Conservation (phyloP, 2,329 filamentous ascomycete species). For the Fusarium begoniae region DNA sequence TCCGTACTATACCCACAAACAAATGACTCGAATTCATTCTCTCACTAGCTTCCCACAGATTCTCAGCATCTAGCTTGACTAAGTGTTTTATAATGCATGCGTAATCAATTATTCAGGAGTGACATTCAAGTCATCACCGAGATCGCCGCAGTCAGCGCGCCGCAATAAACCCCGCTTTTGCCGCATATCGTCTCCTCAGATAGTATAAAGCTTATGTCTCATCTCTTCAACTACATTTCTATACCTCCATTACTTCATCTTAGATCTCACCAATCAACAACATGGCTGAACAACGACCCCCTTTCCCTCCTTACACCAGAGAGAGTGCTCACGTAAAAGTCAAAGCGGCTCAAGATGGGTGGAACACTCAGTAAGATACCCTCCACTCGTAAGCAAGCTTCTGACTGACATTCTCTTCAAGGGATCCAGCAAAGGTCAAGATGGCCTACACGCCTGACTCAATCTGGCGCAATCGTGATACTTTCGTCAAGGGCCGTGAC, state of each 20-base stretch:
- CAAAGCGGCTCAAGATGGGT: constrained; percentile 83
- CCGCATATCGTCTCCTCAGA: not conserved
- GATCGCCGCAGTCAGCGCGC: not conserved
- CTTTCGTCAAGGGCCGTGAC: constrained; percentile 74
- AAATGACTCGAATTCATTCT: not conserved
- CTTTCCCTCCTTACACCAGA: constrained; percentile 76
- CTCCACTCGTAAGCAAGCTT: too few species aligned
- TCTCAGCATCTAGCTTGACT: not conserved
- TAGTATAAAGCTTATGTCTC: not conserved
- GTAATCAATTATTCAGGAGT: not conserved
- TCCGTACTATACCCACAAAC: too few species aligned
- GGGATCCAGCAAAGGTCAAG: constrained; percentile 71
- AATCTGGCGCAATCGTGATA: constrained; percentile 82
- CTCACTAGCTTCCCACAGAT: not conserved
- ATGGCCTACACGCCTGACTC: constrained; percentile 79
- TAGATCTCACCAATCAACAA: not conserved
- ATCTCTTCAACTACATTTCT: not conserved
- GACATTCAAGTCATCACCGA: not conserved
- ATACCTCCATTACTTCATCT: not conserved
- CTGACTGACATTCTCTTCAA: constrained; percentile 43
- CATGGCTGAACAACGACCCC: constrained; percentile 46
- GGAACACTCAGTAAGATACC: constrained; percentile 75
- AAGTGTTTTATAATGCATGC: not conserved
- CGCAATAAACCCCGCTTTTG: constrained; percentile 2
- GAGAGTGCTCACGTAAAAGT: constrained; percentile 80